Percentiles rank a stretch among this genome's conserved stretches.
These are phyloP conservation scores for Amphibolis antarctica DNA, from an alignment of 106 monocot genomes.

Conservation along the genomic window DNA sequence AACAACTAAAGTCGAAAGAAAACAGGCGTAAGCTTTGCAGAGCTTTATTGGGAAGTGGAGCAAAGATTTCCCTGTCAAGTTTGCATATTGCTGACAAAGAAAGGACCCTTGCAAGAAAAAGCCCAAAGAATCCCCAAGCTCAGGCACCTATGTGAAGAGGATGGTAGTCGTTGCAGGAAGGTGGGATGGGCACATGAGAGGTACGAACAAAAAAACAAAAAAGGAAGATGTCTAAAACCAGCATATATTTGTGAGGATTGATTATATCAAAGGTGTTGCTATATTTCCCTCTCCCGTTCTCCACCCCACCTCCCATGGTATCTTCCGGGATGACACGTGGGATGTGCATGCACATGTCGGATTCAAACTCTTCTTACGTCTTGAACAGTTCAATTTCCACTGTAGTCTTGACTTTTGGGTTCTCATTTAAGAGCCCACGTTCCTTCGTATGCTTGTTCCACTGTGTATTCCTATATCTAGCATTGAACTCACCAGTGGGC, in stretches of 20 bases:
- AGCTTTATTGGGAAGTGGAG: constrained; percentile 16
- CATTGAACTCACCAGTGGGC: not conserved
- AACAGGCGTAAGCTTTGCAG: constrained; percentile 3
- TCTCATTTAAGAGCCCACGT: too few species aligned
- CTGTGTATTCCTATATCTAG: not conserved
- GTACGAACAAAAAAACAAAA: not conserved
- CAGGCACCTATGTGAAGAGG: too few species aligned
- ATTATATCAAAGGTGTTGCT: constrained; percentile 1
- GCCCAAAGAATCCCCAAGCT: not conserved
- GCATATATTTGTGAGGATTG: not conserved
- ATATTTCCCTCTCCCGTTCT: not conserved
- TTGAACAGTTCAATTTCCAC: not conserved
- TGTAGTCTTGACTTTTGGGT: not conserved
- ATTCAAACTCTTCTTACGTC: too few species aligned
- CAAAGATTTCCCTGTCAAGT: not conserved
- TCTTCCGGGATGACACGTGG: too few species aligned
- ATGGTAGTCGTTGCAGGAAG: not conserved
- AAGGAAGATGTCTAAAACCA: not conserved
- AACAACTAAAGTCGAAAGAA: constrained; percentile 7
- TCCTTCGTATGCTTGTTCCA: too few species aligned
- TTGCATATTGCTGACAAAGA: not conserved
- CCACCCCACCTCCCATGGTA: not conserved
- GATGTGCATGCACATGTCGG: too few species aligned
- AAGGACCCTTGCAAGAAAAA: not conserved
- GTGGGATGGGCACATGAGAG: constrained; percentile 1